Percentiles rank a stretch among this genome's conserved stretches.
phyloP scores from a whole-genome alignment of 2,329 filamentous ascomycete genomes.

The Ceratocystis ficicola region DNA sequence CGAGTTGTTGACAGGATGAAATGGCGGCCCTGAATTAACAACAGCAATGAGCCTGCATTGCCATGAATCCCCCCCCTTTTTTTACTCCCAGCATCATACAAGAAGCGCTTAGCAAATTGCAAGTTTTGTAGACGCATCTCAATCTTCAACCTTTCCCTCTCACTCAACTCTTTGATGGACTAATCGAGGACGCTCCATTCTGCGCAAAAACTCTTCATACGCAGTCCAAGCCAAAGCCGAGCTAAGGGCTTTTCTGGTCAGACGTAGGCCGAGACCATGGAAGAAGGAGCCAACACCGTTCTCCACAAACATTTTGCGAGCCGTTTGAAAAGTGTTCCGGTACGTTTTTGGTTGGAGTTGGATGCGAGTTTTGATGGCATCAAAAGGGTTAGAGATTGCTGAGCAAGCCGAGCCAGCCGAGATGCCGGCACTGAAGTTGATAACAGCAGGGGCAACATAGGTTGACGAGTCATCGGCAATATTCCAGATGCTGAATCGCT shows the following conservation, averaged over 20 bases:
- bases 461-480: slow-evolving; percentile 14
- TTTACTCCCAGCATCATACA: neutral
- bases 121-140: too few relatives aligned
- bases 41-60: slow-evolving; percentile 8
- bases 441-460: slow-evolving; percentile 28
- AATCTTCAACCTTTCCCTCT: neutral
- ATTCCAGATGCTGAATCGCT: slow-evolving; percentile 36
- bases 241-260: slow-evolving; percentile 83
- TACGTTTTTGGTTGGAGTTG: slow-evolving; percentile 80
- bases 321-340: slow-evolving; percentile 68
- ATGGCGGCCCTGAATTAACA: neutral
- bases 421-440: slow-evolving; percentile 78
- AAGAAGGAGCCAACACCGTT: slow-evolving; percentile 73
- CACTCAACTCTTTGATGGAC: slow-evolving; percentile 19
- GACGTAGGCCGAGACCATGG: slow-evolving; percentile 73
- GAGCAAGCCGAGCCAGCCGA: slow-evolving; percentile 73
- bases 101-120: neutral
- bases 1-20: neutral
- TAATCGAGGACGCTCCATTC: slow-evolving; percentile 37
- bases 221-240: slow-evolving; percentile 95
- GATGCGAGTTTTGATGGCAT: slow-evolving; percentile 88
- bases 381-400: slow-evolving; percentile 87
- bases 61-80: neutral
- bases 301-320: slow-evolving; percentile 63
- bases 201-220: slow-evolving; percentile 82